Evolutionary conservation across 192 early-diverging fungal species (phyloP).

Genomic region (Backusella tarrabulga): DNA sequence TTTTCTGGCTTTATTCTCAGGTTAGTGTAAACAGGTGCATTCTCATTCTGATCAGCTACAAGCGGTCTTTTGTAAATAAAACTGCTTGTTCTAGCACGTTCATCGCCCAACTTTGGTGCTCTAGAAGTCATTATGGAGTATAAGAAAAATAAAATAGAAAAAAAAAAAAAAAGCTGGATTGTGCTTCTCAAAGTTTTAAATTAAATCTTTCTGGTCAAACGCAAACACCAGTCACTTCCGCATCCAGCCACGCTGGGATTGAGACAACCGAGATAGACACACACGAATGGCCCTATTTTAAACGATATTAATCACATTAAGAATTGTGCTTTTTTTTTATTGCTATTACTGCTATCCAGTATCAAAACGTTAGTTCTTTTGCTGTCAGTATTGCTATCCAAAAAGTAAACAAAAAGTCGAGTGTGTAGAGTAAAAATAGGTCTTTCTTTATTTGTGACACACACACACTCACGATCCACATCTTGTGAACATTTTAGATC

Average conservation of each 20-base stretch:
- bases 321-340: not conserved
- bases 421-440: too few species aligned
- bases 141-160: not conserved
- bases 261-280: too few species aligned
- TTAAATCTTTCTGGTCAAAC: not conserved
- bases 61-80: not conserved
- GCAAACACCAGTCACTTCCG: not conserved
- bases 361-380: not conserved
- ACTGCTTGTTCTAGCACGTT: not conserved
- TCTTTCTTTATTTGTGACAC: too few species aligned
- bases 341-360: not conserved
- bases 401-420: not conserved
- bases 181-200: not conserved
- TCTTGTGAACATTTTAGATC: too few species aligned
- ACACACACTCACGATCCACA: too few species aligned
- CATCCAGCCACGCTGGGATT: not conserved
- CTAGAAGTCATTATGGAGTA: not conserved
- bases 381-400: not conserved
- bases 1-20: not conserved
- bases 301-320: not conserved
- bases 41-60: not conserved
- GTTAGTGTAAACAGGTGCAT: not conserved
- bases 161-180: not conserved
- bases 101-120: not conserved
- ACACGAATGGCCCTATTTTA: too few species aligned